A percentile compares a stretch with the other conserved stretches of the same genome.
phyloP scores from a whole-genome alignment of 441 rosid species.

The Jatropha multifida region DNA sequence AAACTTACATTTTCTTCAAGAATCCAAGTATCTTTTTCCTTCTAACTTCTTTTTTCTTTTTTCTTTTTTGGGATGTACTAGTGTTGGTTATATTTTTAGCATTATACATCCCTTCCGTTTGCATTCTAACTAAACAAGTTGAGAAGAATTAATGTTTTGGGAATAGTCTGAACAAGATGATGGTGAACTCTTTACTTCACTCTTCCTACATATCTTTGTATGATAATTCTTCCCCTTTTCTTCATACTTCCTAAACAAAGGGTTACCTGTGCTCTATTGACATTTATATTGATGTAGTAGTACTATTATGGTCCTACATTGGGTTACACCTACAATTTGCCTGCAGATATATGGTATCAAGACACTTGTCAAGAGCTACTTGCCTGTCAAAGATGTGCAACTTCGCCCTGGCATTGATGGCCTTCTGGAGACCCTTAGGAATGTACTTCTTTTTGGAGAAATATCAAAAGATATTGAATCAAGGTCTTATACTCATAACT shows the following conservation, averaged over 20 bases:
- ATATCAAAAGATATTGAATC: constrained; percentile 73
- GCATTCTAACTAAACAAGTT: background rate
- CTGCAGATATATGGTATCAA: constrained; percentile 91
- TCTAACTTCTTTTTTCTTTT: background rate
- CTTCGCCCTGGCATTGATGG: constrained; percentile 84
- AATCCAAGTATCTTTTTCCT: background rate
- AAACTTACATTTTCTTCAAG: background rate
- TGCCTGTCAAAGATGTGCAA: constrained; percentile 95
- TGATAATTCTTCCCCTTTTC: background rate
- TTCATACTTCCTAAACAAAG: background rate
- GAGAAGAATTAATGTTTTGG: background rate
- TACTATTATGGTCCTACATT: constrained; percentile 11
- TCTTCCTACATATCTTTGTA: constrained; percentile 3
- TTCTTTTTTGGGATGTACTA: background rate
- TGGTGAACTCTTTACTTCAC: background rate
- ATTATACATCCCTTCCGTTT: background rate
- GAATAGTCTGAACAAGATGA: background rate
- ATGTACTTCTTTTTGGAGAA: constrained; percentile 77
- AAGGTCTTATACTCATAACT: constrained; percentile 45
- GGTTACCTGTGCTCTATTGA: background rate
- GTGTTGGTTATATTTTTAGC: background rate
- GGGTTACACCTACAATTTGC: constrained; percentile 15
- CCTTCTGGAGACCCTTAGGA: constrained; percentile 68
- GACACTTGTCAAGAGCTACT: constrained; percentile 91
- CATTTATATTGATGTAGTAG: constrained; percentile 15